Base-by-base conservation (phyloP, 495 filamentous ascomycete genomes). In the Penicillium antarcticum region DNA sequence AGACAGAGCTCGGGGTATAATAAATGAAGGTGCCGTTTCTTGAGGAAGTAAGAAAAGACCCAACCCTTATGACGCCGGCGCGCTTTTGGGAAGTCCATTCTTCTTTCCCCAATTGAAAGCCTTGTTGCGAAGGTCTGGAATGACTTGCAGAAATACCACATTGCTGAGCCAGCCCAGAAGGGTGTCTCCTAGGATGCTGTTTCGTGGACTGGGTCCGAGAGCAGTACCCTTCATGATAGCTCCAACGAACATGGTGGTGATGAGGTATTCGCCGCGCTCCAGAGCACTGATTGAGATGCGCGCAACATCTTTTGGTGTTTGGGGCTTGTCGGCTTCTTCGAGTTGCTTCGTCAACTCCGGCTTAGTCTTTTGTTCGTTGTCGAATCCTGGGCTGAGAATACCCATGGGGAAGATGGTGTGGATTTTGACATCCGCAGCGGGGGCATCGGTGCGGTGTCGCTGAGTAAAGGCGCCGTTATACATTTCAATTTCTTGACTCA, bases 391-490 rank as follows among this genome's bases (percentile, higher is more conserved):
- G 21, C 78, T 80, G 18, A 77, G 75, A 54, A 98, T 97, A 0
- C 87, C 88, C 51, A 82, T 92, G 0, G 94, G 94, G 66, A 87
- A 92, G 17, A 96, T 83, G 13, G 87, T 82, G 61, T 95, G 91
- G 21, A 96, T 81, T 49, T 85, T 81, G 42, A 97, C 86, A 53
- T 84, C 79, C 13, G 77, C 70, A 39, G 74, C 63, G 3, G 74
- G 69, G 18, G 72, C 72, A 2, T 71, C 64, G 16, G 51, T 49
- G 17, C 66, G 62, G 18, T 72, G 56, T 45, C 82, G 73, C 47
- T 83, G 72, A 11, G 78, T 76, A 12, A 74, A 74, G 34, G 78
- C 79, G 26, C 80, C 81, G 42, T 83, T 82, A 72, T 98, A 97
- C 45, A 96, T 74, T 48, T 88, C 75, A 41, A 96, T 74, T 68